phyloP scores from a whole-genome alignment of 2,329 filamentous ascomycete species.

The Colletotrichum tabaci region DNA sequence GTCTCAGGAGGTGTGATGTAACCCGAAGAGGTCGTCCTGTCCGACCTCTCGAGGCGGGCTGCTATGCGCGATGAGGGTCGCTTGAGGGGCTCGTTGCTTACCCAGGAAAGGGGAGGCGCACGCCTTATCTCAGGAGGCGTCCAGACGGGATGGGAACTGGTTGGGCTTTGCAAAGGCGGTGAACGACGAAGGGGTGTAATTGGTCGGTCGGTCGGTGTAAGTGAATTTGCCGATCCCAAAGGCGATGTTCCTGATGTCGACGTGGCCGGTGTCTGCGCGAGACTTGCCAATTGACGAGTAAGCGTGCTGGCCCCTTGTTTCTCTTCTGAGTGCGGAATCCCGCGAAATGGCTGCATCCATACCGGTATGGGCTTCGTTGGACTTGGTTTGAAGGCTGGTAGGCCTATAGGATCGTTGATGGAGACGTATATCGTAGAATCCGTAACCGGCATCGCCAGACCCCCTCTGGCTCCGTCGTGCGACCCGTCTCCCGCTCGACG shows the following conservation, averaged over 20 bases:
- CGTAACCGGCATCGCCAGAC: constrained; percentile 15
- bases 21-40: constrained; percentile 45
- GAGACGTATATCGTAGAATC: constrained; percentile 63
- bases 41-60: constrained; percentile 42
- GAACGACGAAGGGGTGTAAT: constrained; percentile 21
- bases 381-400: constrained; percentile 62
- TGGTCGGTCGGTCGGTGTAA: constrained; percentile 6
- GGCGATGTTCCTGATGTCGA: constrained; percentile 23
- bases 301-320: neutral
- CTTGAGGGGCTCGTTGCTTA: constrained; percentile 57
- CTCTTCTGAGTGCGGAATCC: constrained; percentile 42
- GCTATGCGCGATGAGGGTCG: constrained; percentile 55
- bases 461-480: constrained; percentile 14
- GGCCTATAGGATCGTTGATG: constrained; percentile 63
- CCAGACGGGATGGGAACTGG: neutral
- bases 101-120: constrained; percentile 47
- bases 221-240: constrained; percentile 10
- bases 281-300: neutral
- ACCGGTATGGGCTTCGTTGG: constrained; percentile 66
- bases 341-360: constrained; percentile 57
- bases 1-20: constrained; percentile 53
- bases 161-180: constrained; percentile 1
- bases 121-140: constrained; percentile 12
- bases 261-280: constrained; percentile 11
- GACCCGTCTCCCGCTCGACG: constrained; percentile 15